Base-by-base conservation (phyloP, 306 rosid genomes). In the Cucurbita argyrosperma region DNA sequence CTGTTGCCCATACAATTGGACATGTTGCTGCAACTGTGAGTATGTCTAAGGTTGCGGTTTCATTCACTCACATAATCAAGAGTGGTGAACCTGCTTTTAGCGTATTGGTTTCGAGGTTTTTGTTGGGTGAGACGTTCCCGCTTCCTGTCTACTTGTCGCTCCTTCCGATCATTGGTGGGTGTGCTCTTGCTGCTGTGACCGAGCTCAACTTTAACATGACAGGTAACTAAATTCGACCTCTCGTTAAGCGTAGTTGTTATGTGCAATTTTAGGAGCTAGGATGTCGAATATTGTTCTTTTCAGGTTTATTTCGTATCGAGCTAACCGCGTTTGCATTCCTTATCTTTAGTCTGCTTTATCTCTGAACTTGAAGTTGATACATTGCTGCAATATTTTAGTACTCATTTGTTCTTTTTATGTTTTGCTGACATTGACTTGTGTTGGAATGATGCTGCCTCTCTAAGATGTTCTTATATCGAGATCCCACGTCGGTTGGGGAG, bases 11-110 rank as follows among this genome's bases (percentile, higher is more conserved):
- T 80, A 90, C 98, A 42, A 90, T 94, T 76, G 98, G 98, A 70
- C 98, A 94, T 83, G 99, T 90, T 10, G 99, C 97, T 0, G 99
- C 99, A 16, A 94, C 97, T 0, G 99, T 94, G 77, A 94, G 99
- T 70, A 90, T 94, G 99, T 94, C 99, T 37, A 94, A 94, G 88
- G 99, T 94, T 82, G 99, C 97, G 6, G 99, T 94, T 49, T 94
- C 99, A 23, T 94, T 94, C 84, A 94, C 99, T 13, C 99, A 94
- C 80, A 94, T 94, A 71, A 94, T 94, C 87, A 94, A 94, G 90
- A 94, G 99, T 81, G 99, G 99, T 59, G 99, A 94, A 80, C 99
- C 99, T 76, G 99, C 99, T 74, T 94, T 94, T 21, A 94, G 92
- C 67, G 99, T 90, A 18, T 75, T 94, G 86, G 99, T 94, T 78